Evolutionary conservation across 1,284 basidiomycete genomes (phyloP), one percentile per base, ranked within the genome.

Genomic region (Cryptococcus sp.): DNA sequence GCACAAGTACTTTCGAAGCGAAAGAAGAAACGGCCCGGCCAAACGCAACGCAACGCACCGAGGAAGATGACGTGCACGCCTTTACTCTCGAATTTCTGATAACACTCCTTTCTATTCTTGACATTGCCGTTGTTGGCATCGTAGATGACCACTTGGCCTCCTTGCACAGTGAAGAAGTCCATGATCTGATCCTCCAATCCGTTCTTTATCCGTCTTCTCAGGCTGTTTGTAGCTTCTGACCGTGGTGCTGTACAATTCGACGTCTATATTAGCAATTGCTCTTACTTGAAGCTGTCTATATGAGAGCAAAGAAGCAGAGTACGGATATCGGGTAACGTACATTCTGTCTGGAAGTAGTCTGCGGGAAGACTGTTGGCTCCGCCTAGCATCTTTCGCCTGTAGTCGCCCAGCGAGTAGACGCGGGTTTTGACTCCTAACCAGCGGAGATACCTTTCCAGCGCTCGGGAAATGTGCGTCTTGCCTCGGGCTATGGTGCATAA

Each of bases 341-440:
- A 90, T 35, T 89, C 80, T 0, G 85, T 87, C 41, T 63, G 55
- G 72, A 98, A 99, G 79, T 99, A 99, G 75, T 98, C 94, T 1
- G 86, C 79, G 0, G 95, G 96, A 2, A 98, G 82, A 57, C 88
- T 87, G 75, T 93, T 86, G 0, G 93, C 89, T 0, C 90, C 88
- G 11, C 95, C 96, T 11, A 98, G 81, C 0, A 89, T 86, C 80
- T 92, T 91, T 52, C 96, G 82, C 48, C 96, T 85, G 78, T 95
- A 93, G 79, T 99, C 95, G 23, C 96, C 96, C 5, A 99, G 83
- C 2, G 91, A 94, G 58, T 97, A 88, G 50, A 98, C 95, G 58
- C 89, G 85, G 0, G 92, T 95, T 78, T 95, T 96, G 63, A 99
- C 91, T 45, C 96, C 95, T 72, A 94, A 90, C 96, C 96, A 99